Base-by-base conservation (phyloP, 169 alveolate genomes). In the Eimeria tenella region DNA sequence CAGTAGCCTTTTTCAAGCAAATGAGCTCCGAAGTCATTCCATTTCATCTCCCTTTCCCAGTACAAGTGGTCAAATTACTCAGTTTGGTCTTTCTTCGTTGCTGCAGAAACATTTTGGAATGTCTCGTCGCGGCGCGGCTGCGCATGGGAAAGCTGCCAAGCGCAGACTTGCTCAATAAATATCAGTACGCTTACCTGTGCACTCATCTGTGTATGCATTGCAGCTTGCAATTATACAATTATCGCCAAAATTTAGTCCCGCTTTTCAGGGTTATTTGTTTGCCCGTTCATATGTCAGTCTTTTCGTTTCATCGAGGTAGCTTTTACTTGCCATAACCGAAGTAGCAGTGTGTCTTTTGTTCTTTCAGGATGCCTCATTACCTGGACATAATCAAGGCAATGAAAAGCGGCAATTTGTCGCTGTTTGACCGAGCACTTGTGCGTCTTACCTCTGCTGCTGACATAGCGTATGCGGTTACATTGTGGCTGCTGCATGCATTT, bases 121-220 rank as follows among this genome's bases (percentile, higher is more conserved):
- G 98, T 79, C 52, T 97, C 50, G 95, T 97, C 49, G 97, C 97
- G 42, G 98, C 97, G 49, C 92, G 97, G 52, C 90, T 97, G n/a
- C 95, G 98, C 52, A 96, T 97, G 63, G 98, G 98, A 10, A 93
- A 95, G 50, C 92, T 97, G 58, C 98, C 98, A n/a, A 95, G 96
- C 31, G 50, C 81, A 56, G 83, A 86, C 68, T 93, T 97, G 15
- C 95, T 97, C 79, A 52, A 95, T 71, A 97, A 97, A 81, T 97
- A 97, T 82, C 68, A 82, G 90, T 83, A 63, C 4, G 86, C 4
- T 58, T 1, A 11, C 65, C 17, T 58, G 0, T 58, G 10, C 65
- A 11, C 65, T 58, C 17, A 11, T 58, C 10, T 58, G 10, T 58
- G 65, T 58, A 1, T 58, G 65, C 65, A 58, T 0, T 15, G 17